Base-by-base conservation (phyloP, 169 alveolate species). In the Neospora caninum region DNA sequence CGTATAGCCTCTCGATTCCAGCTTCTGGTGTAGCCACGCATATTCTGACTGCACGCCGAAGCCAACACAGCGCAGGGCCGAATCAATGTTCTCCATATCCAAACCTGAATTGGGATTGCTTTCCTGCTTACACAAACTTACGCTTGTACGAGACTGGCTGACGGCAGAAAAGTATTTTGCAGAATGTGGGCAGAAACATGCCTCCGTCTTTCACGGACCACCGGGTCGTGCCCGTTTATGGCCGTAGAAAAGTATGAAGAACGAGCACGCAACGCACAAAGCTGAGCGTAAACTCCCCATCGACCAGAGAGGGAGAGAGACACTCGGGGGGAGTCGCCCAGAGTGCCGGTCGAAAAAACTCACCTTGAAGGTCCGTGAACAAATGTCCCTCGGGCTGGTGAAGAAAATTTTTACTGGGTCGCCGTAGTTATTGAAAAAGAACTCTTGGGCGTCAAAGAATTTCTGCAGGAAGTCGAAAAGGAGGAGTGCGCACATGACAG, bases 361-460 rank as follows among this genome's bases (percentile, higher is more conserved):
- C 84, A 93, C 95, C 64, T 91, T 54, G 70, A 93, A 93, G 9
- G 93, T 82, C 38, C 88, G 84, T 7, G 93, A 84, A 89, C 95
- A 93, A 1, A 73, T 42, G 69, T 84, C 82, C 69, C 86, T 87
- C 25, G 95, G 95, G 54, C 86, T 91, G 29, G 89, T 54, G 83
- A 93, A 93, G 53, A 87, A 93, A 16, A 93, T 84, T 80, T 69
- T 93, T 82, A 93, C 95, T 41, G 95, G 95, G 91, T 93, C 95
- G 0, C 95, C 95, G 58, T 93, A 87, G 13, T 49, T 42, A 43
- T 86, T 80, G 70, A 93, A 93, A 89, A 45, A 93, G 70, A 70
- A 6, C 22, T 84, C 95, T 87, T 93, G 95, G 91, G 86, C 89
- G 70, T 93, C 95, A 53, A 93, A 93, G 93, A 93, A 93, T 4